Evolutionary conservation across 2,329 filamentous ascomycete genomes (phyloP).

Genomic region (Fragosphaeria purpurea): DNA sequence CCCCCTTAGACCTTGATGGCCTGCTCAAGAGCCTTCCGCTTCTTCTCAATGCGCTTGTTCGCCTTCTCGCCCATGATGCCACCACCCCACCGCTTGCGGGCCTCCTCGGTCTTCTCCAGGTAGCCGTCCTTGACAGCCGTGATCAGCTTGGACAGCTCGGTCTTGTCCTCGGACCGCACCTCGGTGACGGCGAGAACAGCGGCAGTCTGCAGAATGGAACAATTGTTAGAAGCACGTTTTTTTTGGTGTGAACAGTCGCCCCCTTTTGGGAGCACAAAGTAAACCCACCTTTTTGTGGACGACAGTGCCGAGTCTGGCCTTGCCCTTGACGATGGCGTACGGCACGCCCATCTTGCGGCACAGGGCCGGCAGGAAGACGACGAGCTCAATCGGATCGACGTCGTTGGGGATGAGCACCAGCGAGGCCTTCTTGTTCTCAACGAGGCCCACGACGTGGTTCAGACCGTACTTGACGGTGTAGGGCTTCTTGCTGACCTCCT

Average conservation of each 20-base stretch:
- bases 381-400: slow-evolving; percentile 98
- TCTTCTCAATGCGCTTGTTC: slow-evolving; percentile 66
- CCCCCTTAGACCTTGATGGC: slow-evolving; percentile 89
- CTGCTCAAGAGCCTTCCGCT: slow-evolving; percentile 83
- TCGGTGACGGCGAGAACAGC: slow-evolving; percentile 93
- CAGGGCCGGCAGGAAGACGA: slow-evolving; percentile 96
- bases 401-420: slow-evolving; percentile 98
- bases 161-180: slow-evolving; percentile 97
- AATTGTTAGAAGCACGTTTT: slow-evolving; percentile 7
- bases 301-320: slow-evolving; percentile 96
- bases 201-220: slow-evolving; percentile 56
- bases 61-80: slow-evolving; percentile 99
- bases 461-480: slow-evolving; percentile 99
- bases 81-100: slow-evolving; percentile 93
- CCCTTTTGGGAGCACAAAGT: neutral
- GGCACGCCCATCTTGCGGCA: slow-evolving; percentile 99
- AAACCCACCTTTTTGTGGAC: slow-evolving; percentile 77
- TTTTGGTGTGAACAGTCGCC: too few species aligned
- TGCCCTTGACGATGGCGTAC: slow-evolving; percentile 99
- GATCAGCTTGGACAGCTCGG: slow-evolving; percentile 92
- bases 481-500: slow-evolving; percentile 99
- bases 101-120: slow-evolving; percentile 87
- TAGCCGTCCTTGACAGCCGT: slow-evolving; percentile 97
- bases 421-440: slow-evolving; percentile 99
- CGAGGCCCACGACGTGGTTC: slow-evolving; percentile 95